Percentiles rank a stretch among this genome's conserved stretches.
phyloP scores from a whole-genome alignment of 768 basidiomycete genomes.

The Saitozyma sp. region DNA sequence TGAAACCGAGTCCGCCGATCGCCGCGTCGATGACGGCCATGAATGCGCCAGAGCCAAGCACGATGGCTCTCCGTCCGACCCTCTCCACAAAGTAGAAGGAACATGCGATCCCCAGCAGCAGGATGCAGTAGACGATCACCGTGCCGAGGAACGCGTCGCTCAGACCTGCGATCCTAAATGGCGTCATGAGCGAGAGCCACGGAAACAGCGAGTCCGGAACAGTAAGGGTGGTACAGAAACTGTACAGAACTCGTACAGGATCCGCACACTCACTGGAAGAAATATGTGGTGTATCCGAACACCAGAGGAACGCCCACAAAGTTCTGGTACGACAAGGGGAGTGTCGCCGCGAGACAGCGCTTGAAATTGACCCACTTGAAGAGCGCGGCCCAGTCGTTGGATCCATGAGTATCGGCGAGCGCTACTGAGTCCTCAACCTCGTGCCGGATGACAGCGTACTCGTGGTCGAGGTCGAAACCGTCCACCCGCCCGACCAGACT shows the following conservation, averaged over 20 bases:
- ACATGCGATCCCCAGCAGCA: conserved; percentile 8
- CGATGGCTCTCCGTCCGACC: conserved; percentile 21
- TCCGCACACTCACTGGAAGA: conserved; percentile 20
- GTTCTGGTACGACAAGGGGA: conserved; percentile 11
- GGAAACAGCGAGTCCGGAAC: no score
- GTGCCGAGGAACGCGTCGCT: conserved; percentile 15
- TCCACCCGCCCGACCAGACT: conserved; percentile 17
- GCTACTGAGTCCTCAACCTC: conserved; percentile 8
- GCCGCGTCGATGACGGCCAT: conserved; percentile 9
- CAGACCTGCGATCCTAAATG: conserved; percentile 8
- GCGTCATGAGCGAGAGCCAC: no score
- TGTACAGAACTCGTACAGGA: no score
- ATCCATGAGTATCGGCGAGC: neutral
- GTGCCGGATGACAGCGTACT: conserved; percentile 19
- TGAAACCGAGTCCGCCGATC: conserved; percentile 18
- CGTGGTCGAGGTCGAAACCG: conserved; percentile 27
- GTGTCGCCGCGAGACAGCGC: conserved; percentile 4
- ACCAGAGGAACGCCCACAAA: conserved; percentile 8
- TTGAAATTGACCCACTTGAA: conserved; percentile 11
- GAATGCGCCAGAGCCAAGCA: conserved; percentile 3
- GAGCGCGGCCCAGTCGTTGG: conserved; percentile 1
- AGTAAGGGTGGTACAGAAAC: no score
- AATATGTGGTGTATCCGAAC: conserved; percentile 18
- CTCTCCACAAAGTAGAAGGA: conserved; percentile 28
- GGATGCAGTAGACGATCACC: conserved; percentile 1